phyloP scores from a whole-genome alignment of 2,329 filamentous ascomycete species.

The Epichloe scottii region DNA sequence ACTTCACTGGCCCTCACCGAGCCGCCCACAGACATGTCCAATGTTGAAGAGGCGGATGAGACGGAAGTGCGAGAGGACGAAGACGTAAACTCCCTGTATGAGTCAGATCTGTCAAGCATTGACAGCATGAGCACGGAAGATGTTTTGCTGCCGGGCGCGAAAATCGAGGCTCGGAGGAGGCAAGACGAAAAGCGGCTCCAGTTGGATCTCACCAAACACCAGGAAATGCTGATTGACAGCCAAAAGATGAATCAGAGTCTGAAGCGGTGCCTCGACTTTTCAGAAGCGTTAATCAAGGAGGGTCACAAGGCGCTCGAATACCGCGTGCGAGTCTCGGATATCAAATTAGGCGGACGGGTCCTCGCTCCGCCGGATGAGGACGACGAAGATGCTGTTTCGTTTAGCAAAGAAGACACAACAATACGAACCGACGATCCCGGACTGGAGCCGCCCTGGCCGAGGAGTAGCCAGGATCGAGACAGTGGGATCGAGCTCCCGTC shows the following conservation, averaged over 20 bases:
- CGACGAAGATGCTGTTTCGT: conserved; percentile 18
- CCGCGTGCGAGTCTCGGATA: conserved; percentile 63
- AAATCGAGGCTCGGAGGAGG: conserved; percentile 35
- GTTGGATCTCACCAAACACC: conserved; percentile 77
- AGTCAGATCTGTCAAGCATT: conserved; percentile 35
- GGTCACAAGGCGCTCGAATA: conserved; percentile 81
- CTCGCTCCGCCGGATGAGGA: conserved; percentile 56
- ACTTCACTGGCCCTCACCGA: conserved; percentile 30
- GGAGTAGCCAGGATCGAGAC: conserved; percentile 35
- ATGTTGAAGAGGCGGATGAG: conserved; percentile 33
- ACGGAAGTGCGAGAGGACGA: conserved; percentile 23
- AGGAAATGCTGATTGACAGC: conserved; percentile 75
- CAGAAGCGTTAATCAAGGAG: conserved; percentile 80
- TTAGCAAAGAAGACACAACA: conserved; percentile 9
- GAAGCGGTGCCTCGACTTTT: conserved; percentile 78
- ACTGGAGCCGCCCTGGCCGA: conserved; percentile 20
- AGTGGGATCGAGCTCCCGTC: conserved; percentile 37
- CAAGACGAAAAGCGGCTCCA: conserved; percentile 74
- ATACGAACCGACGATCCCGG: conserved; percentile 12
- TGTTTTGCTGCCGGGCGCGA: conserved; percentile 29
- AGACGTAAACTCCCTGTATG: conserved; percentile 35
- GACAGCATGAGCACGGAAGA: conserved; percentile 17
- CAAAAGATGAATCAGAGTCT: conserved; percentile 94
- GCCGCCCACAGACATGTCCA: conserved; percentile 33
- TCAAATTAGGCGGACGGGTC: conserved; percentile 71